A percentile compares a stretch with the other conserved stretches of the same genome.
These are phyloP conservation scores for Wickerhamiella kurtzmanii DNA, from an alignment of 805 yeast genomes.

Conservation along the genomic window DNA sequence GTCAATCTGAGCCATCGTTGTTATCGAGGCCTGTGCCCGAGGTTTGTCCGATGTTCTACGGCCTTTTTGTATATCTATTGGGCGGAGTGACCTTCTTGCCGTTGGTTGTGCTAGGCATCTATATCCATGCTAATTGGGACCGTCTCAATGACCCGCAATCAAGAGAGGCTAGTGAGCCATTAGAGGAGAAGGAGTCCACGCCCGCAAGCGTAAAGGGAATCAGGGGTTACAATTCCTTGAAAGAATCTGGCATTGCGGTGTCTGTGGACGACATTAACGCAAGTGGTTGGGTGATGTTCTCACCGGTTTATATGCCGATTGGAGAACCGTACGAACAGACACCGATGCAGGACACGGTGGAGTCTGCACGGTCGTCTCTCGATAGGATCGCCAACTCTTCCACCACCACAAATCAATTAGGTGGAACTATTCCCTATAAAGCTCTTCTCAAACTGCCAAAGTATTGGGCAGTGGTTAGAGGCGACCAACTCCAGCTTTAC, in stretches of 20 bases:
- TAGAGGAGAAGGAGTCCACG: conserved; percentile 3
- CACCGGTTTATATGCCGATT: conserved; percentile 7
- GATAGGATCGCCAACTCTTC: conserved; percentile 31
- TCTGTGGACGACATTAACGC: conserved; percentile 10
- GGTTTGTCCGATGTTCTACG: not conserved
- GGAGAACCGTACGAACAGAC: conserved; percentile 7
- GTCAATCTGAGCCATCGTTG: no score
- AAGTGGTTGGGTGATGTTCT: conserved; percentile 10
- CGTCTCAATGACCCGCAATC: conserved; percentile 26
- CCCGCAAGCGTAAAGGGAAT: conserved; percentile 1
- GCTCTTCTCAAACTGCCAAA: conserved; percentile 15
- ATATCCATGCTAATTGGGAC: conserved; percentile 22
- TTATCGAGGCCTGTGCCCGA: no score
- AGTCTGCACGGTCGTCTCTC: conserved; percentile 47
- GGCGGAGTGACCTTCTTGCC: conserved; percentile 83
- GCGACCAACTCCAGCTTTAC: conserved; percentile 80
- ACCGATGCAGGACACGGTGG: conserved; percentile 1
- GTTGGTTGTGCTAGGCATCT: conserved; percentile 29
- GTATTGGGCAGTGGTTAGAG: conserved; percentile 44
- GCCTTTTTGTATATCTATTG: conserved; percentile 35
- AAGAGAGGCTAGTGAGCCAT: conserved; percentile 25
- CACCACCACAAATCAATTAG: not conserved
- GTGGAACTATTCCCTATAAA: conserved; percentile 1
- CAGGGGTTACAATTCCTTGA: conserved; percentile 10
- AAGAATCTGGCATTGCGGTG: not conserved